Percentiles rank a stretch among this genome's conserved stretches.
Evolutionary conservation across 2,329 filamentous ascomycete species (phyloP).

Genomic region (Dichotomopilus funicola): DNA sequence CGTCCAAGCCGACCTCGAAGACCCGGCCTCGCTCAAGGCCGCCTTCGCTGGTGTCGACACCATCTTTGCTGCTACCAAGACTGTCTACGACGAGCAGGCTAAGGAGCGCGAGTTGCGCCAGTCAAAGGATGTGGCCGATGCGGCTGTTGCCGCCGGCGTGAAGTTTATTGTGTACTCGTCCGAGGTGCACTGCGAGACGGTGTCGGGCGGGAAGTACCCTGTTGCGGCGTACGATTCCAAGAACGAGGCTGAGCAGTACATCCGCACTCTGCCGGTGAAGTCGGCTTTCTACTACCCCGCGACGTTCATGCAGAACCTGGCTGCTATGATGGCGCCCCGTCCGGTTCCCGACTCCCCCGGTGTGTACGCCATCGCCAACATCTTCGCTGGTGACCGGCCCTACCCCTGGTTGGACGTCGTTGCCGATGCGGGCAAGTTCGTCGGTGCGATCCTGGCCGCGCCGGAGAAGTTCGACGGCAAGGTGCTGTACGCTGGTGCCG

Average conservation of each 20-base stretch:
- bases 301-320: slow-evolving; percentile 49
- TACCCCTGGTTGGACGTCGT: not conserved
- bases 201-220: slow-evolving; percentile 33
- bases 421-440: not conserved
- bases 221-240: slow-evolving; percentile 52
- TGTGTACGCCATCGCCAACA: not conserved
- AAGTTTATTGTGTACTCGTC: slow-evolving; percentile 43
- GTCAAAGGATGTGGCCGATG: slow-evolving; percentile 39
- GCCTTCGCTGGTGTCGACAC: slow-evolving; percentile 30
- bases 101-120: slow-evolving; percentile 29
- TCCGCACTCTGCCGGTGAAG: slow-evolving; percentile 42
- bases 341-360: not conserved
- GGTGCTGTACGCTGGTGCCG: not conserved
- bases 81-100: slow-evolving; percentile 27
- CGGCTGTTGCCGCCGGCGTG: slow-evolving; percentile 37
- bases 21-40: slow-evolving; percentile 36
- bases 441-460: not conserved
- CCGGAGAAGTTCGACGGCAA: not conserved
- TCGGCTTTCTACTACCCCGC: slow-evolving; percentile 47
- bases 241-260: slow-evolving; percentile 50
- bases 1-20: slow-evolving; percentile 21
- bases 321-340: not conserved
- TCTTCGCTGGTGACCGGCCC: not conserved
- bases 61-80: slow-evolving; percentile 34
- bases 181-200: slow-evolving; percentile 34